Base-by-base conservation (phyloP, 805 yeast genomes). In the Lipomyces sp. region DNA sequence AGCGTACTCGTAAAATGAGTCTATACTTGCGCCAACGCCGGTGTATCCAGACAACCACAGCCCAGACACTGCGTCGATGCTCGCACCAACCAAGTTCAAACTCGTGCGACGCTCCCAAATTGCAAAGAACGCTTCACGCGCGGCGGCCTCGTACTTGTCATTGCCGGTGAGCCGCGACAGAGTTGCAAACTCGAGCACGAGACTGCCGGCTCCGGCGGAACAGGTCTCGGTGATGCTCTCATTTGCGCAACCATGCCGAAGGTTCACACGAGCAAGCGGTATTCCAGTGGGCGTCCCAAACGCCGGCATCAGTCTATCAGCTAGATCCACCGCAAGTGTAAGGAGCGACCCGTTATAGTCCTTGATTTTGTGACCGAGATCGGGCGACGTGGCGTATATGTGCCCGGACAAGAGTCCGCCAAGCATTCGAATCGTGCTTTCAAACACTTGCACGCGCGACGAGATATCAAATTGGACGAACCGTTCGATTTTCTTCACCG, bases 21-120 rank as follows among this genome's bases (percentile, higher is more conserved):
- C 98, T 14, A 87, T 78, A 1, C 95, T 84, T 0, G 97, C 97
- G 2, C 98, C 97, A 8, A 86, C 75, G 0, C 96, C 96, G 0
- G 93, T 79, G 36, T 81, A 68, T 0, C 75, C 65, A 49, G 83
- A 83, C 36, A 72, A 68, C 80, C 86, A 81, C 34, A 65, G 62
- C 32, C 81, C 79, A 0, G 73, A 67, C 1, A 72, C 61, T 0
- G 90, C 83, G 53, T 83, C 82, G 3, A 89, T 71, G 0, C 90
- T 75, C 86, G 85, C 84, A 1, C 96, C 95, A 13, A 91, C 61
- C 26, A 91, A 70, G 57, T 85, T 80, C 13, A 85, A 64, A 1
- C 67, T 60, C 47, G 85, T 77, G 53, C 90, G 71, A 1, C 81
- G 70, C 3, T 75, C 67, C 96, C 96, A 89, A 3, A 88, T 67